Conservation (phyloP, 2,329 filamentous ascomycete species). For the Cordyceps militaris region DNA sequence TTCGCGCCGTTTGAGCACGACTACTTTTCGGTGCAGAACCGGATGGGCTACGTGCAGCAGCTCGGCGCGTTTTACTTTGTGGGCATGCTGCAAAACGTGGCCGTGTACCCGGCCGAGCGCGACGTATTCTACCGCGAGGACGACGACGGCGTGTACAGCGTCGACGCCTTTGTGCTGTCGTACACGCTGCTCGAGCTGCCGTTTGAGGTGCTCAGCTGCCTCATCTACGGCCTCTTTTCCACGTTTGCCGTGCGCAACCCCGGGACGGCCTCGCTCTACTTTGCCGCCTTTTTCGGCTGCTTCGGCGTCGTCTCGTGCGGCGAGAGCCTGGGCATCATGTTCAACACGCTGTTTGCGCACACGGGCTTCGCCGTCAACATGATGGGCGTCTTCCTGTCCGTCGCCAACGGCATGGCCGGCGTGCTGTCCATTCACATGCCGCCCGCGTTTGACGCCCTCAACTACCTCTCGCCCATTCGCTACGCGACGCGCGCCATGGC, state of each 20-base stretch:
- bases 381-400: conserved; percentile 60
- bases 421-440: conserved; percentile 66
- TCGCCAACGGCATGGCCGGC: conserved; percentile 65
- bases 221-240: conserved; percentile 59
- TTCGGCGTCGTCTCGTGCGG: conserved; percentile 70
- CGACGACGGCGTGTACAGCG: conserved; percentile 64
- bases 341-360: conserved; percentile 68
- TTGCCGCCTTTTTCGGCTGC: conserved; percentile 59
- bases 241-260: conserved; percentile 60
- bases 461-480: conserved; percentile 65
- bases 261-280: conserved; percentile 56
- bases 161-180: conserved; percentile 62
- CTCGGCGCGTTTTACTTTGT: conserved; percentile 66
- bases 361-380: conserved; percentile 71
- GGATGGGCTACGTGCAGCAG: conserved; percentile 67
- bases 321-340: conserved; percentile 71
- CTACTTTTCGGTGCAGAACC: conserved; percentile 64
- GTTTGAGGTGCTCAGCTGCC: conserved; percentile 58
- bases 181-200: conserved; percentile 66
- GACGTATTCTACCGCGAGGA: conserved; percentile 74
- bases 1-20: conserved; percentile 64
- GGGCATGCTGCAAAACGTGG: conserved; percentile 74
- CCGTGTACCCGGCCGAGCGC: conserved; percentile 63
- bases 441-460: conserved; percentile 56
- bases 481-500: conserved; percentile 62